Evolutionary conservation across 2,329 filamentous ascomycete genomes (phyloP), one percentile per base, ranked within the genome.

Genomic region (Fusarium caatingaense): DNA sequence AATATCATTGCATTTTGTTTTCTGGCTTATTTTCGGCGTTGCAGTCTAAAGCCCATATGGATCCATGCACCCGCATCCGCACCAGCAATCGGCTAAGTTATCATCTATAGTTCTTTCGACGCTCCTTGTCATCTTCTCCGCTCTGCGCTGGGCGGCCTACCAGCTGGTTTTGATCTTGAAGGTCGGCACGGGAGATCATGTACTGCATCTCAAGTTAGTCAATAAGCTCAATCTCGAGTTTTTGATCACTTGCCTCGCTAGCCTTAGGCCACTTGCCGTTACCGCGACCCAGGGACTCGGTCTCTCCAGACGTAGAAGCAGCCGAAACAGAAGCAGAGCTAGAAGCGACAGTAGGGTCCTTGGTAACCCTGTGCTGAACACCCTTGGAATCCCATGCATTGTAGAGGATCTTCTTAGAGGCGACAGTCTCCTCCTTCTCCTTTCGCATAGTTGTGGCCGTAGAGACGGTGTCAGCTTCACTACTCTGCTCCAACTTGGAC

Each of bases 351-450:
- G 78, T 78, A 4, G 69, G 64, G 1, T 68, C 56, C 57, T 79
- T 80, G 41, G 62, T 27, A 2, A 25, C 57, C 5, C 50, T 48
- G 28, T 78, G 62, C 8, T 57, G 69, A 1, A 59, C 63, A 1
- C 79, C 79, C 7, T 41, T 56, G 2, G 71, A 20, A 12, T 78
- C 78, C 78, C 78, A 81, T 4, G 76, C 78, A 28, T 79, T 80
- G 68, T 66, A 80, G 0, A 45, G 30, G 1, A 74, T 59, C 15
- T 63, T 48, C 0, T 53, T 66, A 2, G 56, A 42, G 8, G 46
- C 51, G 12, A 40, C 54, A 8, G 9, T 34, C 11, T 64, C 58
- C 12, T 63, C 56, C 27, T 61, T 55, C 3, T 56, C 59, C 27
- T 71, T 68, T 2, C 74, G 73, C 12, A 76, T 16, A 1, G 77